phyloP scores from a whole-genome alignment of 352 stramenopile genomes.

The Aphanomyces invadans region DNA sequence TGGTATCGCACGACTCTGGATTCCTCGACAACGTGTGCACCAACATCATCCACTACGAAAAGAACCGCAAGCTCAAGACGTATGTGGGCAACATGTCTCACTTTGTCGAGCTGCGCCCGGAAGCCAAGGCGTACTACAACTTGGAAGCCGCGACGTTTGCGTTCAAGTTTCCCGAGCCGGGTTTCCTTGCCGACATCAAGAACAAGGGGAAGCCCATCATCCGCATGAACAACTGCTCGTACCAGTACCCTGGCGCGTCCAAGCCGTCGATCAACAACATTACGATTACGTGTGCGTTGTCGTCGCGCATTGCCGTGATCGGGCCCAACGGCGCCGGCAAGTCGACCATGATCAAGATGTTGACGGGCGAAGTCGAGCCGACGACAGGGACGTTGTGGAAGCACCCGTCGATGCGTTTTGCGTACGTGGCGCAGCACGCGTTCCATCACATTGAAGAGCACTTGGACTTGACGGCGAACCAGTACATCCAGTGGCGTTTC shows the following conservation, averaged over 20 bases:
- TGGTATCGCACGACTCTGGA: slow-evolving; percentile 94
- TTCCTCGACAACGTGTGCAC: slow-evolving; percentile 98
- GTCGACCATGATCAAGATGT: slow-evolving; percentile 95
- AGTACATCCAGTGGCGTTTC: slow-evolving; percentile 98
- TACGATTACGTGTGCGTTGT: slow-evolving; percentile 68
- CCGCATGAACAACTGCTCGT: slow-evolving; percentile 79
- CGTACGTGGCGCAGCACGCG: slow-evolving; percentile 95
- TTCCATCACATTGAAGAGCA: slow-evolving; percentile 98
- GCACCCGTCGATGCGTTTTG: slow-evolving; percentile 86
- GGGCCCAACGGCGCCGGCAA: slow-evolving; percentile 93
- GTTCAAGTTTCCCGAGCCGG: slow-evolving; percentile 81
- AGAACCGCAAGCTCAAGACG: slow-evolving; percentile 82
- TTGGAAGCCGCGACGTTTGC: slow-evolving; percentile 75
- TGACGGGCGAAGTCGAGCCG: slow-evolving; percentile 75
- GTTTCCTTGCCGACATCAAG: slow-evolving; percentile 86
- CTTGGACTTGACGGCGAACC: slow-evolving; percentile 90
- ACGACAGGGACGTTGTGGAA: slow-evolving; percentile 70
- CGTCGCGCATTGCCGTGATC: slow-evolving; percentile 70
- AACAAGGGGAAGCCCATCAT: slow-evolving; percentile 88
- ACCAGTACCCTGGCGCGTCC: slow-evolving; percentile 65
- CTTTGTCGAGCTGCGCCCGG: slow-evolving; percentile 80
- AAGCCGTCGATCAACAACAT: slow-evolving; percentile 83
- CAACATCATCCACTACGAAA: slow-evolving; percentile 97
- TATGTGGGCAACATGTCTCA: slow-evolving; percentile 83
- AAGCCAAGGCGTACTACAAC: slow-evolving; percentile 87